Conservation (phyloP, 495 filamentous ascomycete species). For the Tuber magnatum region DNA sequence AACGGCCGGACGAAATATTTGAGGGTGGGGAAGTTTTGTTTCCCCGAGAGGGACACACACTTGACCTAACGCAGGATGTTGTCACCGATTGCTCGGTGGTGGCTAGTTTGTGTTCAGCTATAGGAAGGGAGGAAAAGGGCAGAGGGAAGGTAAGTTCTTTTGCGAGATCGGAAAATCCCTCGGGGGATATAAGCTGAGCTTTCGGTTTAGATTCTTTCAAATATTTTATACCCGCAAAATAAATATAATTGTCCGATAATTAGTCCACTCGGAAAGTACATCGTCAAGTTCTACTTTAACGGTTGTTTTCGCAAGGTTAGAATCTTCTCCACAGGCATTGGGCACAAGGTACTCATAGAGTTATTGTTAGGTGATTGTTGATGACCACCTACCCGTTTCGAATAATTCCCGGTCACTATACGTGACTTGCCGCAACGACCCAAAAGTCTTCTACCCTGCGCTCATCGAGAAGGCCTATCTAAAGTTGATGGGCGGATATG, state of each 20-base stretch:
- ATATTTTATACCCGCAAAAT: constrained; percentile 68
- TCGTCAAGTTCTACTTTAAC: constrained; percentile 90
- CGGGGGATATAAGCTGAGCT: constrained; percentile 33
- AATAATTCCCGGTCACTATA: constrained; percentile 65
- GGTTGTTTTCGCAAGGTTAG: constrained; percentile 66
- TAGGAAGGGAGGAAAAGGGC: constrained; percentile 57
- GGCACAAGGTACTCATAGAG: constrained; percentile 16
- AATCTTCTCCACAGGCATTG: background rate
- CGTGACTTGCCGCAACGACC: constrained; percentile 80
- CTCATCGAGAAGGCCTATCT: constrained; percentile 94
- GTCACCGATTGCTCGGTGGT: constrained; percentile 96
- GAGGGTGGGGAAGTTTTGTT: constrained; percentile 26
- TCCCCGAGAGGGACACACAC: constrained; percentile 36
- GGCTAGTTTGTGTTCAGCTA: constrained; percentile 81
- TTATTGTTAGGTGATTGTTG: constrained; percentile 58
- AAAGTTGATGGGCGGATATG: constrained; percentile 93
- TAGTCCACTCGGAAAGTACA: constrained; percentile 78
- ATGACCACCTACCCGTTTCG: constrained; percentile 82
- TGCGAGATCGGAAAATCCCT: background rate
- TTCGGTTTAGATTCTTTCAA: constrained; percentile 53
- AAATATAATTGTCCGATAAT: constrained; percentile 49
- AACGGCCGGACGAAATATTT: constrained; percentile 57
- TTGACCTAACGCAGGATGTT: constrained; percentile 86
- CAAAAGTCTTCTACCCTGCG: constrained; percentile 76
- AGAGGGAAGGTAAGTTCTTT: constrained; percentile 49